Evolutionary conservation across 352 stramenopile species (phyloP).

Genomic region (Thraustochytrium striatum): DNA sequence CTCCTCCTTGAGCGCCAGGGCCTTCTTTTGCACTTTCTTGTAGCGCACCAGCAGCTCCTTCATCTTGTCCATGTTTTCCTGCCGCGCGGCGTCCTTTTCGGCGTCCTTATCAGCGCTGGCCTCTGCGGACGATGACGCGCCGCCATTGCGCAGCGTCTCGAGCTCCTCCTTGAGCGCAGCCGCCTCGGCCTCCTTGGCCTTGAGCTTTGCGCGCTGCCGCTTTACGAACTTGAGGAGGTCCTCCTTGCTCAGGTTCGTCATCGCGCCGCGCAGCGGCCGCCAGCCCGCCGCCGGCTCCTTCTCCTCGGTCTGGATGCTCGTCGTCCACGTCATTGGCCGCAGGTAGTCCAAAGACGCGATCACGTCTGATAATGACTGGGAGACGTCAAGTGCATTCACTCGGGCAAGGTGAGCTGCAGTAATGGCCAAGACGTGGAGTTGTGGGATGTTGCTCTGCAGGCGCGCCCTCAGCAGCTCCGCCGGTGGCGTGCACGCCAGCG

Average conservation of each 20-base stretch:
- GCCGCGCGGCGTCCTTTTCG: background rate
- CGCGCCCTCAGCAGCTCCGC: too few species aligned
- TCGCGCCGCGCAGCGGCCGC: background rate
- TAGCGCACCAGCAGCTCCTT: slow-evolving; percentile 24
- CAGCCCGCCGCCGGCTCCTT: too few species aligned
- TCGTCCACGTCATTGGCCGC: background rate
- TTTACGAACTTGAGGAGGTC: slow-evolving; percentile 26
- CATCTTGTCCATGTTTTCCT: slow-evolving; percentile 9
- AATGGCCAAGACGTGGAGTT: too few species aligned
- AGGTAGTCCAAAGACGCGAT: background rate
- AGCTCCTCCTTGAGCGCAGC: background rate
- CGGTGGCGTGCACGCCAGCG: background rate
- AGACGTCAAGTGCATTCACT: too few species aligned
- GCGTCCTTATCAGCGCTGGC: background rate
- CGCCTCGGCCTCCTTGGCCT: slow-evolving; percentile 17
- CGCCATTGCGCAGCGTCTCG: background rate
- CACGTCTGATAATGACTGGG: too few species aligned
- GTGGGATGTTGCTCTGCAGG: too few species aligned
- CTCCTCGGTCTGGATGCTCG: background rate
- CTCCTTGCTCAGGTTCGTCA: background rate
- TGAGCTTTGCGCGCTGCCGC: slow-evolving; percentile 10
- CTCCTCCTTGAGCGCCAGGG: background rate
- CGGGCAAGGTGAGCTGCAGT: too few species aligned
- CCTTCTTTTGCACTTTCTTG: background rate
- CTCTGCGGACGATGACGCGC: background rate